A percentile compares a stretch with the other conserved stretches of the same genome.
phyloP scores from a whole-genome alignment of 2,329 filamentous ascomycete genomes.

The Epichloe sp. region DNA sequence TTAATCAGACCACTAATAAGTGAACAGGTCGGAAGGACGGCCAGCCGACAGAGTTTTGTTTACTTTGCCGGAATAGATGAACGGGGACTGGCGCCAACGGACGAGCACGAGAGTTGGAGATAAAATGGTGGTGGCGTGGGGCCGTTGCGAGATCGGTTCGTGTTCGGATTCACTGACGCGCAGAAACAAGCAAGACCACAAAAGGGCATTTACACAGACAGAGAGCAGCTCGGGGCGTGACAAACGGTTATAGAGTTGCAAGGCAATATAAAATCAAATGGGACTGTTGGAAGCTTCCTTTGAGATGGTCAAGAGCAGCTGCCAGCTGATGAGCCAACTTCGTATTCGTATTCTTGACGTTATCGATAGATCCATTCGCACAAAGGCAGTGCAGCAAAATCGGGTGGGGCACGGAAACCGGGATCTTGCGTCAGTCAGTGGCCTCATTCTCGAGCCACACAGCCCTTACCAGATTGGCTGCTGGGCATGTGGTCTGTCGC shows the following conservation, averaged over 20 bases:
- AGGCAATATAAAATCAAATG: background rate
- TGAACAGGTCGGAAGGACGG: constrained; percentile 6
- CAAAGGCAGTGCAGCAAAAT: background rate
- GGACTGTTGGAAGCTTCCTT: background rate
- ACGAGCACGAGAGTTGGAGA: background rate
- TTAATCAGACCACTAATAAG: constrained; percentile 13
- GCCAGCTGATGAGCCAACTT: background rate
- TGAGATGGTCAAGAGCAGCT: background rate
- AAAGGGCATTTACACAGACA: too few relatives aligned
- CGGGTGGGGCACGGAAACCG: constrained; percentile 16
- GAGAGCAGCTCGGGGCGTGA: background rate
- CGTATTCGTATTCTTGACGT: constrained; percentile 3
- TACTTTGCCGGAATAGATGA: background rate
- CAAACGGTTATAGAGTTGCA: background rate
- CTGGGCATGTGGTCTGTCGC: background rate
- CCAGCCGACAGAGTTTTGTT: constrained; percentile 5
- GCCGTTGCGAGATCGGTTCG: constrained; percentile 2
- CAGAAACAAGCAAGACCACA: background rate
- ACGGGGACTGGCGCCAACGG: background rate
- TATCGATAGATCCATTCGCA: background rate
- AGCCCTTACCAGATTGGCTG: constrained; percentile 9
- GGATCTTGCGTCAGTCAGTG: constrained; percentile 16
- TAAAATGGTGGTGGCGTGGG: constrained; percentile 1
- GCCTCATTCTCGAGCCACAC: constrained; percentile 22
- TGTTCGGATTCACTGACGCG: constrained; percentile 6